A percentile compares a stretch with the other conserved stretches of the same genome.
These are phyloP conservation scores for Arthrobotrys megalospora DNA, from an alignment of 2,329 filamentous ascomycete genomes.

Conservation along the genomic window DNA sequence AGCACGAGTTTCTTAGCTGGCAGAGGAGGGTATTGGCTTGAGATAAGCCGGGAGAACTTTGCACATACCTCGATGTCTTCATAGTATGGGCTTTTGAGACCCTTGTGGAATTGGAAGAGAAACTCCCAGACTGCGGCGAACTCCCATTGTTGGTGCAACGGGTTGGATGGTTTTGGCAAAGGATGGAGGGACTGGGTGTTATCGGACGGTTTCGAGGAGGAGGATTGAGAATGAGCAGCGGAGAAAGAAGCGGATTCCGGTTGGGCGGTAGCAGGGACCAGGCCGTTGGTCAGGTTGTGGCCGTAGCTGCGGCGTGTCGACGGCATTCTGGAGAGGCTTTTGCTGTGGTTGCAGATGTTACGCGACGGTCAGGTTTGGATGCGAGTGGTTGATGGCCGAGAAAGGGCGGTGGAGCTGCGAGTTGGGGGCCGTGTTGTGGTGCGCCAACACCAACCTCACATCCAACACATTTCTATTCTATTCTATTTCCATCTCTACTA, in stretches of 20 bases:
- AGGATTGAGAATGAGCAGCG: slow-evolving; percentile 1
- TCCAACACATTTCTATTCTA: slow-evolving; percentile 10
- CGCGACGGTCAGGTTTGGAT: slow-evolving; percentile 41
- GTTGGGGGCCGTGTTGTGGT: slow-evolving; percentile 1
- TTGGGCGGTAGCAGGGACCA: not conserved
- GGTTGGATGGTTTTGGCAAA: slow-evolving; percentile 22
- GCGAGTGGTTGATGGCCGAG: not conserved
- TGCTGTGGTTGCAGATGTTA: slow-evolving; percentile 39
- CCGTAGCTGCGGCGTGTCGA: slow-evolving; percentile 49
- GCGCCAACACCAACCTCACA: slow-evolving; percentile 14
- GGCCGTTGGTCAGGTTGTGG: slow-evolving; percentile 11
- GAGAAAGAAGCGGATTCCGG: not conserved
- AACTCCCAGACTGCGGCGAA: slow-evolving; percentile 79
- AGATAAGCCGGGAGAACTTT: not conserved
- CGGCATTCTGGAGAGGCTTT: slow-evolving; percentile 37
- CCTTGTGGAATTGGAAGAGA: slow-evolving; percentile 87
- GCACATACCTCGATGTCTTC: slow-evolving; percentile 83
- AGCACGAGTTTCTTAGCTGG: not conserved
- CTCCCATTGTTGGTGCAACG: slow-evolving; percentile 56
- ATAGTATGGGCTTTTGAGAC: slow-evolving; percentile 89
- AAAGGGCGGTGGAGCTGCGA: too few species aligned
- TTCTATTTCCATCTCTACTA: not conserved
- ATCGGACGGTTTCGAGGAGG: slow-evolving; percentile 16
- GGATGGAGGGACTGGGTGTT: not conserved
- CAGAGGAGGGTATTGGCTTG: not conserved